These are phyloP conservation scores for Apiotrichum sp. DNA, from an alignment of 1,284 basidiomycete genomes.

Conservation along the genomic window DNA sequence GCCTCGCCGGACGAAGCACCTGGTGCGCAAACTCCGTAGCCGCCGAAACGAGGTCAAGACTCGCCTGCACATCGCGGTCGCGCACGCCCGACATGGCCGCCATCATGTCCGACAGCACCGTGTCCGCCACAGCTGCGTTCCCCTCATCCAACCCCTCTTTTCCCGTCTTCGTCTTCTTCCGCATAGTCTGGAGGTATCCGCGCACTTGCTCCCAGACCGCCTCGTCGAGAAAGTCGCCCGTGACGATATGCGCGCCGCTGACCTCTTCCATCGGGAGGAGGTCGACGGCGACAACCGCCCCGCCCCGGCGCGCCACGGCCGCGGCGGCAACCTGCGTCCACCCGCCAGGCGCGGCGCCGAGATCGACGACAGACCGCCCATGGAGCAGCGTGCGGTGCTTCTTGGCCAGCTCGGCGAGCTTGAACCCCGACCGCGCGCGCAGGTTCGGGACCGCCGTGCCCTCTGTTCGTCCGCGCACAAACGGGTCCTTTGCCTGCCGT, in stretches of 20 bases:
- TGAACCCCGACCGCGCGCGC: slow-evolving; percentile 77
- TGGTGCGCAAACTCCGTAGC: slow-evolving; percentile 40
- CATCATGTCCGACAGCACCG: slow-evolving; percentile 49
- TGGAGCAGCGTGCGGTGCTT: slow-evolving; percentile 51
- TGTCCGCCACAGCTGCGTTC: slow-evolving; percentile 30
- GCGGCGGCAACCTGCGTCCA: slow-evolving; percentile 72
- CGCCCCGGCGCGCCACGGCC: slow-evolving; percentile 23
- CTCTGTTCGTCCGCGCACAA: slow-evolving; percentile 28
- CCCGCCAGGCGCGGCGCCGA: slow-evolving; percentile 80
- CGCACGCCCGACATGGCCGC: slow-evolving; percentile 44
- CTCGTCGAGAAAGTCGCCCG: slow-evolving; percentile 67
- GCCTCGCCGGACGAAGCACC: slow-evolving; percentile 19
- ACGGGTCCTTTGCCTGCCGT: slow-evolving; percentile 41
- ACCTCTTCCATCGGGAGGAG: slow-evolving; percentile 63
- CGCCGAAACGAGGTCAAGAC: slow-evolving; percentile 41
- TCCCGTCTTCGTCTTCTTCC: background rate
- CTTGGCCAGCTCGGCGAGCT: slow-evolving; percentile 51
- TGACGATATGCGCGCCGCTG: slow-evolving; percentile 60
- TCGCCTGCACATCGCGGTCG: slow-evolving; percentile 38
- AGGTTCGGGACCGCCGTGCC: slow-evolving; percentile 44
- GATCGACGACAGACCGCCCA: slow-evolving; percentile 61
- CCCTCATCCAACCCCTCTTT: slow-evolving; percentile 1
- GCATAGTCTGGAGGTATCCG: background rate
- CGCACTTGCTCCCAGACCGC: slow-evolving; percentile 52
- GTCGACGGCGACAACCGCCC: slow-evolving; percentile 65